Base-by-base conservation (phyloP, 345 rosid genomes). In the Rhodamnia rubescens region DNA sequence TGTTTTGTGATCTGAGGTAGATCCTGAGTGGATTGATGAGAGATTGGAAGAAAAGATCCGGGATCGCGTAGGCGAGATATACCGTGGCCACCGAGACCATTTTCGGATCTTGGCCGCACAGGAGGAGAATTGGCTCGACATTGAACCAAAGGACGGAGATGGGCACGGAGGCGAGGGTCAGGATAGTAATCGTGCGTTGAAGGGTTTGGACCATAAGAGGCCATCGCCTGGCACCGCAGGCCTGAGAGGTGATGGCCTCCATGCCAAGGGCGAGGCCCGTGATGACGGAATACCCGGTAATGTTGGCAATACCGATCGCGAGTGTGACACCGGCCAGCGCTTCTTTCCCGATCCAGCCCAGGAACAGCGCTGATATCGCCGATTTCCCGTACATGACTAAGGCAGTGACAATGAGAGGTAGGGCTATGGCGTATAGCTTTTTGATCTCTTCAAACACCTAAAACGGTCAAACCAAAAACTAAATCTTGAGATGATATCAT, bases 161-260 rank as follows among this genome's bases (percentile, higher is more conserved):
- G 84, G 95, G 95, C 26, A 93, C 51, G 89, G 89, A 93, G 15
- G 88, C 83, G 40, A 88, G 59, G 53, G 85, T 53, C 11, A 93
- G 91, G 12, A 93, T 89, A 22, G 83, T 85, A 22, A 90, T 90
- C 82, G 95, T 92, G 83, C 91, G 89, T 53, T 89, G 92, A 78
- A 93, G 93, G 87, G 93, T 93, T 85, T 89, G 90, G 52, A 90
- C 92, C 93, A 93, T 87, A 18, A 93, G 90, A 3, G 85, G 83
- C 94, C 92, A 92, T 32, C 86, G 88, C 49, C 89, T 87, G 36
- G 95, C 95, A 55, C 94, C 95, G 40, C 88, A 88, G 47, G 95
- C 94, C 89, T 92, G 95, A 82, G 93, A 90, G n/a, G 91, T 86
- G 52, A 93, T 90, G 52, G 94, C 87, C 84, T 93, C 93, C 92